Percentiles rank a stretch among this genome's conserved stretches.
Evolutionary conservation across 1,139 yeast species (phyloP).

Genomic region (Yamadazyma taylorii): DNA sequence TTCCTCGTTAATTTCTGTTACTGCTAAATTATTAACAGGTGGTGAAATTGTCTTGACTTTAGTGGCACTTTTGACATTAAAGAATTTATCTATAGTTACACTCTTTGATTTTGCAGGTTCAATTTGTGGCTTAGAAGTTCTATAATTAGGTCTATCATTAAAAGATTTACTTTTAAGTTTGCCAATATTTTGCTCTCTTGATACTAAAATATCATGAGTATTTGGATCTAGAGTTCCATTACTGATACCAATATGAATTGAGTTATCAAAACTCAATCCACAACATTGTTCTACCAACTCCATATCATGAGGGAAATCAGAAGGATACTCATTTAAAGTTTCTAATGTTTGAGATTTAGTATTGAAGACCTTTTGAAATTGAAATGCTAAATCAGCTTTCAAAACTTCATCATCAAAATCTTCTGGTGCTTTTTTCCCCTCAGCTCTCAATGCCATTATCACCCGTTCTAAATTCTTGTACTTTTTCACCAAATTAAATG

Average conservation of each 20-base stretch:
- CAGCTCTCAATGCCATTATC: slow-evolving; percentile 56
- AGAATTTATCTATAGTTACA: slow-evolving; percentile 18
- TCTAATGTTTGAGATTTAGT: slow-evolving; percentile 51
- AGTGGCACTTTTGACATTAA: slow-evolving; percentile 8
- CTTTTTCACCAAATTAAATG: slow-evolving; percentile 60
- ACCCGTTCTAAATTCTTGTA: slow-evolving; percentile 55
- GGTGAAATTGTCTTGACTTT: slow-evolving; percentile 1
- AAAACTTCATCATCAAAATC: slow-evolving; percentile 60
- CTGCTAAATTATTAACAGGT: background rate
- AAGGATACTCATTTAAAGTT: slow-evolving; percentile 61
- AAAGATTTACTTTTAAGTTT: slow-evolving; percentile 28
- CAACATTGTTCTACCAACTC: slow-evolving; percentile 58
- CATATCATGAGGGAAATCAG: slow-evolving; percentile 26
- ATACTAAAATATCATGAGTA: slow-evolving; percentile 46
- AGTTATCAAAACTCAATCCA: slow-evolving; percentile 53
- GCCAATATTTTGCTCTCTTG: slow-evolving; percentile 44
- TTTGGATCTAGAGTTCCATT: slow-evolving; percentile 68
- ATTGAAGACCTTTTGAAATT: slow-evolving; percentile 81
- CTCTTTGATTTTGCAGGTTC: slow-evolving; percentile 4
- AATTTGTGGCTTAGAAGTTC: background rate
- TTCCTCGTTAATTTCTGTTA: slow-evolving; percentile 5
- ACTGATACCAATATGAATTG: slow-evolving; percentile 58
- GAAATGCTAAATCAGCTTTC: slow-evolving; percentile 79
- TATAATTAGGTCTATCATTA: slow-evolving; percentile 4
- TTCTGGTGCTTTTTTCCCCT: slow-evolving; percentile 62